Conservation (phyloP, 495 filamentous ascomycete species). For the Ascodesmis nigricans region DNA sequence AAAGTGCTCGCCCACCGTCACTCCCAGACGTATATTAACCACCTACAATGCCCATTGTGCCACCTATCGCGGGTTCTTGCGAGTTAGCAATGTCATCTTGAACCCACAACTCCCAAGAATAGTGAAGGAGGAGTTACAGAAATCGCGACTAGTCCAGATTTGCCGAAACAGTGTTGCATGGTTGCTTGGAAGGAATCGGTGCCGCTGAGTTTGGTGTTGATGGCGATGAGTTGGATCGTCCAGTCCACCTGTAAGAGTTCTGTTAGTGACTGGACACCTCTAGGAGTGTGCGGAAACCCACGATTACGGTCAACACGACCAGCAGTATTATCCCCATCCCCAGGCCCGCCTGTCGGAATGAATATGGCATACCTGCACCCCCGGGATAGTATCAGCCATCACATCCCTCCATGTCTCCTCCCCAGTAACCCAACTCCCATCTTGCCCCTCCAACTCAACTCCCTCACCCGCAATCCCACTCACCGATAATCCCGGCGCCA, state of each 20-base stretch:
- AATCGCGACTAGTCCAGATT: constrained; percentile 69
- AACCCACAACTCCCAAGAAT: constrained; percentile 1
- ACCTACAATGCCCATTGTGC: constrained; percentile 82
- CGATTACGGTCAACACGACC: constrained; percentile 52
- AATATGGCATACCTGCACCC: constrained; percentile 57
- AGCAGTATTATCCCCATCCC: constrained; percentile 57
- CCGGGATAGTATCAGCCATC: no score
- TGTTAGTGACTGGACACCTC: constrained; percentile 1
- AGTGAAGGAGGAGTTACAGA: constrained; percentile 25
- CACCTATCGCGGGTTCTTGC: constrained; percentile 21
- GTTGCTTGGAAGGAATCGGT: constrained; percentile 85
- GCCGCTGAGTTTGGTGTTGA: constrained; percentile 86
- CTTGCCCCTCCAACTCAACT: no score
- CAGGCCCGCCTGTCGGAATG: constrained; percentile 74
- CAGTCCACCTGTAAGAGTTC: constrained; percentile 42
- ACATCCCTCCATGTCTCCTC: background rate
- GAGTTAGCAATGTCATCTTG: constrained; percentile 2
- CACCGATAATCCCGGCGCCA: constrained; percentile 82
- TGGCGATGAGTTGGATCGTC: constrained; percentile 89
- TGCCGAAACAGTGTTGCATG: constrained; percentile 82
- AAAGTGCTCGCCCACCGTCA: no score
- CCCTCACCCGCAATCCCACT: background rate
- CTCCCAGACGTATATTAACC: background rate
- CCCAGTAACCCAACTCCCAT: no score
- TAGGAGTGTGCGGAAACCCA: constrained; percentile 16